These are phyloP conservation scores for Gaeumannomyces sp. DNA, from an alignment of 2,329 filamentous ascomycete genomes.

Conservation along the genomic window DNA sequence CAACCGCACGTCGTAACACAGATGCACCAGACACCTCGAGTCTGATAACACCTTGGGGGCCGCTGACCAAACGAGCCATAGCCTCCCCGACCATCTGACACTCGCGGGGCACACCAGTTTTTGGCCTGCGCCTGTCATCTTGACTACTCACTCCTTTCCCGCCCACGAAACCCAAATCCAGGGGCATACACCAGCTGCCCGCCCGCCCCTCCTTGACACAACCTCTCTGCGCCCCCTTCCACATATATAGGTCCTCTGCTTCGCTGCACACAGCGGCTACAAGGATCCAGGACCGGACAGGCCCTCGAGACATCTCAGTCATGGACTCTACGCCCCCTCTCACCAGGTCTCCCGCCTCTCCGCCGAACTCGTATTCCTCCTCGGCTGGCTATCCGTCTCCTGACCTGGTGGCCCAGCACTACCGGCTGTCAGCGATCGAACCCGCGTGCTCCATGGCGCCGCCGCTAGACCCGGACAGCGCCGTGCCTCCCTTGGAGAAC, in stretches of 20 bases:
- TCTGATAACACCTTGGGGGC: neutral
- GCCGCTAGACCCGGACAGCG: conserved; percentile 28
- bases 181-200: neutral
- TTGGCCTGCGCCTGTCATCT: neutral
- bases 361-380: conserved; percentile 37
- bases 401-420: conserved; percentile 35
- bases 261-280: neutral
- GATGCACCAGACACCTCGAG: neutral
- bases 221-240: neutral
- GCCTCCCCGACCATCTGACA: neutral
- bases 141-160: neutral
- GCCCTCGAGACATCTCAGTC: conserved; percentile 15
- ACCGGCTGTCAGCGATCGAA: conserved; percentile 36
- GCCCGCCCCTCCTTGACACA: neutral
- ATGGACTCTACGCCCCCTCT: conserved; percentile 47
- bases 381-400: conserved; percentile 41
- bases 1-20: neutral
- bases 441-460: conserved; percentile 31
- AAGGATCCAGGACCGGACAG: neutral
- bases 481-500: conserved; percentile 29
- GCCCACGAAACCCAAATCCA: neutral
- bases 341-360: conserved; percentile 36
- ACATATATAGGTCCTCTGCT: conserved; percentile 6
- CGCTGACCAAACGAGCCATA: neutral
- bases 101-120: neutral